Conservation (phyloP, 352 stramenopile species). For the Globisporangium sylvaticum region DNA sequence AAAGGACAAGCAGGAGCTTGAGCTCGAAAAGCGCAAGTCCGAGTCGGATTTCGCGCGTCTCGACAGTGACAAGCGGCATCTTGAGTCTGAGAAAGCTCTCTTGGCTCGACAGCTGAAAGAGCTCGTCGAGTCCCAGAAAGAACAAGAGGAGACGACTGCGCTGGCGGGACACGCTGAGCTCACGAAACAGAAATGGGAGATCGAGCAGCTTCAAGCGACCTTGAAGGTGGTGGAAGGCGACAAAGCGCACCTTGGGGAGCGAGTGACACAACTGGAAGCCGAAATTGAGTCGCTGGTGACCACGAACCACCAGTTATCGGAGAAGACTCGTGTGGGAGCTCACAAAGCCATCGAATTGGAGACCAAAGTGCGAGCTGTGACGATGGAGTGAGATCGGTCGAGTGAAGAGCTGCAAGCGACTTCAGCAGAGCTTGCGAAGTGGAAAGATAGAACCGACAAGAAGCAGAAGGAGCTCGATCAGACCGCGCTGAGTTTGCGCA, state of each 20-base stretch:
- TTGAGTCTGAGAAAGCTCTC: conserved; percentile 31
- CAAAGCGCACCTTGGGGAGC: conserved; percentile 31
- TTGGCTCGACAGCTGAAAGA: conserved; percentile 13
- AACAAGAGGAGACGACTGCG: conserved; percentile 18
- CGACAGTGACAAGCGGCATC: conserved; percentile 34
- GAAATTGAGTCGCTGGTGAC: conserved; percentile 33
- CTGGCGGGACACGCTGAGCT: conserved; percentile 15
- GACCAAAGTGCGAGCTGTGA: conserved; percentile 2
- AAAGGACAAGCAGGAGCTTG: conserved; percentile 21
- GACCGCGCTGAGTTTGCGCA: conserved; percentile 15
- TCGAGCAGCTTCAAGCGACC: conserved; percentile 39
- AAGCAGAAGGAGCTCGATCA: conserved; percentile 33
- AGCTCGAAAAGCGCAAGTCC: conserved; percentile 18
- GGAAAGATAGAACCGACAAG: conserved; percentile 29
- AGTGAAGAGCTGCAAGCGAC: conserved; percentile 17
- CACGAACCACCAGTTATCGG: conserved; percentile 28
- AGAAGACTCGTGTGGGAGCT: conserved; percentile 26
- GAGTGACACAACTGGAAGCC: conserved; percentile 21
- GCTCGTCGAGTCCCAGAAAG: conserved; percentile 11
- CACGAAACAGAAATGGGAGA: conserved; percentile 42
- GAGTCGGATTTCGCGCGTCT: conserved; percentile 16
- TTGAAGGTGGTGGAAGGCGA: conserved; percentile 32
- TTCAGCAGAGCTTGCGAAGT: conserved; percentile 24
- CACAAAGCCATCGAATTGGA: conserved; percentile 24
- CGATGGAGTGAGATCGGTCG: conserved; percentile 20